Evolutionary conservation across 495 filamentous ascomycete genomes (phyloP).

Genomic region (Penicillium flavigenum): DNA sequence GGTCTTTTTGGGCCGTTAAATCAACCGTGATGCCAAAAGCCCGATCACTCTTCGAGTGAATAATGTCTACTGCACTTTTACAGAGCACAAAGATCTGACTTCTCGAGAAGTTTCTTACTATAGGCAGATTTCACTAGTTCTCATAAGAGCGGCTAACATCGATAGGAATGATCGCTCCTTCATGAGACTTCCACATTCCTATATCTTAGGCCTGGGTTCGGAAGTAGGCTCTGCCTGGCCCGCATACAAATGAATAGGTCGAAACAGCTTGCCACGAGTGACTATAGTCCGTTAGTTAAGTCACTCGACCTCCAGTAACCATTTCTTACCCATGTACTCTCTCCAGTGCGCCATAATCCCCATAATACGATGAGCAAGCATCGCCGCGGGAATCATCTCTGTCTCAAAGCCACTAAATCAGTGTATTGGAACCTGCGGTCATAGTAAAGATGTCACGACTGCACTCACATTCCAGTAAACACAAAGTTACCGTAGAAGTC

Average conservation of each 20-base stretch:
- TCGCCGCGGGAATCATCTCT: slow-evolving; percentile 39
- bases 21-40: background rate
- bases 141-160: background rate
- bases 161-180: background rate
- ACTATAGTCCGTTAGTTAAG: slow-evolving; percentile 16
- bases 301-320: background rate
- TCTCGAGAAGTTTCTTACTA: background rate
- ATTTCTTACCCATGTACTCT: slow-evolving; percentile 38
- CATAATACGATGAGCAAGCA: slow-evolving; percentile 36
- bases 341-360: slow-evolving; percentile 48
- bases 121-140: background rate
- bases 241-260: slow-evolving; percentile 34
- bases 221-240: slow-evolving; percentile 10
- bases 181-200: background rate
- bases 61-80: background rate
- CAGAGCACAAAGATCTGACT: background rate
- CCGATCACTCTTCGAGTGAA: no score
- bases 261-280: slow-evolving; percentile 34
- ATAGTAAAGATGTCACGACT: background rate
- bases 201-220: slow-evolving; percentile 16
- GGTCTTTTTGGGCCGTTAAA: background rate
- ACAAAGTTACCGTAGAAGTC: slow-evolving; percentile 59
- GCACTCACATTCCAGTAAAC: slow-evolving; percentile 51
- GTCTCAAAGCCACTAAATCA: slow-evolving; percentile 33
- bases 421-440: background rate